phyloP scores from a whole-genome alignment of 768 basidiomycete species.

The Hypsizygus marmoreus region DNA sequence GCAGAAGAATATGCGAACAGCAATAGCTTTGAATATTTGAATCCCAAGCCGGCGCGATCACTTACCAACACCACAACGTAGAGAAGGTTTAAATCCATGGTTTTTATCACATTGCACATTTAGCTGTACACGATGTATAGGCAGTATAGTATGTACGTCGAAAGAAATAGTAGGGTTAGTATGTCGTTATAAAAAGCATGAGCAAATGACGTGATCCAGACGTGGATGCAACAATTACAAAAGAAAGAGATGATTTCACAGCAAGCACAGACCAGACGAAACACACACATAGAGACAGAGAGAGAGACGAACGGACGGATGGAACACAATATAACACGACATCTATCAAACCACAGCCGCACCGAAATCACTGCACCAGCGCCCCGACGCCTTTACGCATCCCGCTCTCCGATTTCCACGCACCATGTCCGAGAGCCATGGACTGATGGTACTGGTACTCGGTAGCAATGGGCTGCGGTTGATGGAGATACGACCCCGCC shows the following conservation, averaged over 20 bases:
- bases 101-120: slow-evolving; percentile 16
- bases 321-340: neutral
- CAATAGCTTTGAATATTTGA: slow-evolving; percentile 9
- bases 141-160: neutral
- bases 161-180: neutral
- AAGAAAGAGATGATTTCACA: neutral
- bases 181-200: slow-evolving; percentile 3
- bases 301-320: neutral
- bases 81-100: slow-evolving; percentile 9
- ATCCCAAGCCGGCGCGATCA: slow-evolving; percentile 10
- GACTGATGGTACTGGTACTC: slow-evolving; percentile 45
- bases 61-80: neutral
- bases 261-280: neutral
- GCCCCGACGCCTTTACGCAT: slow-evolving; percentile 45
- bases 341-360: neutral
- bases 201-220: neutral
- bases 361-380: slow-evolving; percentile 31
- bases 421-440: slow-evolving; percentile 37
- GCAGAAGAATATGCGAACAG: neutral
- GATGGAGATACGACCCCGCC: neutral
- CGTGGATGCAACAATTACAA: too few species aligned
- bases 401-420: slow-evolving; percentile 49
- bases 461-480: slow-evolving; percentile 19
- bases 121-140: slow-evolving; percentile 10
- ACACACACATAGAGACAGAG: neutral